Evolutionary conservation across 2,329 filamentous ascomycete species (phyloP).

Genomic region (Boeremia lycopersici): DNA sequence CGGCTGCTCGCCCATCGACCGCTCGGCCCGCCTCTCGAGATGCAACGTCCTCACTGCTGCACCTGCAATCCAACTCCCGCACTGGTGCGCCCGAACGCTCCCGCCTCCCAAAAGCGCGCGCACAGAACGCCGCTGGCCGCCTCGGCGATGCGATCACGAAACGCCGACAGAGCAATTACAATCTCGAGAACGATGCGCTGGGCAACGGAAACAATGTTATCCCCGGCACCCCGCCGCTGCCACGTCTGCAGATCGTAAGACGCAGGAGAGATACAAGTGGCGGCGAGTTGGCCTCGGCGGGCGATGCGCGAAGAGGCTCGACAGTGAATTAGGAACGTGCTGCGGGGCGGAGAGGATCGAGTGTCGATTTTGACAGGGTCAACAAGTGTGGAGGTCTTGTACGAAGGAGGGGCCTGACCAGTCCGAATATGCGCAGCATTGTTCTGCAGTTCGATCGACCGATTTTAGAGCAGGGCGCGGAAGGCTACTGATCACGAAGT

Average conservation of each 20-base stretch:
- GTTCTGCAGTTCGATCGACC: slow-evolving; percentile 5
- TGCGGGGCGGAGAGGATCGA: neutral
- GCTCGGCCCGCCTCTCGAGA: slow-evolving; percentile 40
- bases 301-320: slow-evolving; percentile 10
- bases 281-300: slow-evolving; percentile 39
- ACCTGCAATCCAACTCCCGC: slow-evolving; percentile 29
- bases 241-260: slow-evolving; percentile 41
- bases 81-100: slow-evolving; percentile 22
- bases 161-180: slow-evolving; percentile 32
- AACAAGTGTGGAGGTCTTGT: slow-evolving; percentile 9
- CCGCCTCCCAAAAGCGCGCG: slow-evolving; percentile 42
- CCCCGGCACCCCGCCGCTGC: slow-evolving; percentile 29
- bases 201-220: slow-evolving; percentile 1
- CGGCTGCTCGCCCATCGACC: slow-evolving; percentile 22
- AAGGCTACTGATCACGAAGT: neutral
- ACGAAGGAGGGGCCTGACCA: slow-evolving; percentile 5
- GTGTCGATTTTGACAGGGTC: neutral
- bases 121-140: slow-evolving; percentile 23
- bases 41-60: slow-evolving; percentile 31
- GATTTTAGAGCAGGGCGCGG: neutral
- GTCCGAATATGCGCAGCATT: neutral
- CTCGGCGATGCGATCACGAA: slow-evolving; percentile 37
- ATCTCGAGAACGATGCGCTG: slow-evolving; percentile 33
- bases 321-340: slow-evolving; percentile 14
- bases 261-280: slow-evolving; percentile 44